Conservation (phyloP, 345 rosid species). For the Angophora floribunda region DNA sequence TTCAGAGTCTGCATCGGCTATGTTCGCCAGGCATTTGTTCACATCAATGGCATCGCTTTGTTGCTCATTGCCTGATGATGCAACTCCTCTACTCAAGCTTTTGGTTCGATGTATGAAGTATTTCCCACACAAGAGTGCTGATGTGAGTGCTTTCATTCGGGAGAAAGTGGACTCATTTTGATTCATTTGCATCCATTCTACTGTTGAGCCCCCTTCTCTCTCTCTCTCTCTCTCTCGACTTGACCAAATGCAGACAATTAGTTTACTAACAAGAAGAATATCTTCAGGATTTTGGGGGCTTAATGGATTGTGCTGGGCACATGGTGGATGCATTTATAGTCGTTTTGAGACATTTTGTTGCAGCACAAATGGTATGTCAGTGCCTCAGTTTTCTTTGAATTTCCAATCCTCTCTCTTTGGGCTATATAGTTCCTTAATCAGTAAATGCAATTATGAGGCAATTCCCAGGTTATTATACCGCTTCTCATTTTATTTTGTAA, state of each 20-base stretch:
- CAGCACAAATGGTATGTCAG: conserved; percentile 33
- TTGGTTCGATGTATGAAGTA: conserved; percentile 43
- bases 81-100: conserved; percentile 52
- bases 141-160: conserved; percentile 25
- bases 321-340: conserved; percentile 55
- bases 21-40: conserved; percentile 49
- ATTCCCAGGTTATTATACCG: neutral
- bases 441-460: neutral
- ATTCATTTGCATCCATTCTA: neutral
- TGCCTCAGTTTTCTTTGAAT: neutral
- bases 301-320: conserved; percentile 29
- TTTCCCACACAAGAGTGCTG: conserved; percentile 28
- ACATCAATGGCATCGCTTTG: conserved; percentile 69
- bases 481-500: neutral
- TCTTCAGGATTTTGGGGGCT: conserved; percentile 52
- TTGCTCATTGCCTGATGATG: conserved; percentile 53
- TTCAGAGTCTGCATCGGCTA: conserved; percentile 23
- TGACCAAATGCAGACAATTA: neutral
- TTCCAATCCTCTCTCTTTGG: neutral
- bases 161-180: neutral
- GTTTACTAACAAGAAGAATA: conserved; percentile 2
- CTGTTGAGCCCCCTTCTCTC: neutral
- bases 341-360: conserved; percentile 48
- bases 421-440: neutral
- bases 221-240: neutral